These are phyloP conservation scores for Amylostereum chailletii DNA, from an alignment of 1,284 basidiomycete genomes.

Conservation along the genomic window DNA sequence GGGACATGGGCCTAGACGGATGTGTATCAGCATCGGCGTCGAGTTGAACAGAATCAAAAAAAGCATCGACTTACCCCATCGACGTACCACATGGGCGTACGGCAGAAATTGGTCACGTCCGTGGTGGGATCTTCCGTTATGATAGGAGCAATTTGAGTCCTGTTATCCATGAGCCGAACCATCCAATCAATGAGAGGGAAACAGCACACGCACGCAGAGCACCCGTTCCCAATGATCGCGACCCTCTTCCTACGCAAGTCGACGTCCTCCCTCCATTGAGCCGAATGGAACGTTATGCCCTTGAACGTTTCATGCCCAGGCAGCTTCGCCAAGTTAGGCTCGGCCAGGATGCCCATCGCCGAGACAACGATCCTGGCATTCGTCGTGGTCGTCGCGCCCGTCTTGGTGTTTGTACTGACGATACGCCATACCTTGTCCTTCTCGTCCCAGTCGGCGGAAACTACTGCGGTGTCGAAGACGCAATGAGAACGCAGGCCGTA, in stretches of 20 bases:
- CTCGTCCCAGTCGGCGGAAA: constrained; percentile 31
- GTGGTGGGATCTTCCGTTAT: constrained; percentile 31
- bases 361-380: constrained; percentile 30
- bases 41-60: not conserved
- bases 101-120: constrained; percentile 34
- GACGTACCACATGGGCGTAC: constrained; percentile 36
- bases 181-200: not conserved
- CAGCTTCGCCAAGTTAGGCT: constrained; percentile 28
- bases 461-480: constrained; percentile 25
- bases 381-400: constrained; percentile 15
- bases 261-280: constrained; percentile 27
- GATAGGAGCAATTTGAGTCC: constrained; percentile 35
- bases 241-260: constrained; percentile 25
- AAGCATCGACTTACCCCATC: constrained; percentile 23
- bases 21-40: not conserved
- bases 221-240: constrained; percentile 33
- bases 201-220: constrained; percentile 17
- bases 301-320: constrained; percentile 34
- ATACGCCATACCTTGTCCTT: constrained; percentile 24
- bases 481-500: constrained; percentile 16
- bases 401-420: constrained; percentile 19
- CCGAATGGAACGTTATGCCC: constrained; percentile 29
- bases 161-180: constrained; percentile 11
- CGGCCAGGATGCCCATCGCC: constrained; percentile 32
- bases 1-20: constrained; percentile 19